Evolutionary conservation across 768 basidiomycete genomes (phyloP).

Genomic region (Clathrus columnatus): DNA sequence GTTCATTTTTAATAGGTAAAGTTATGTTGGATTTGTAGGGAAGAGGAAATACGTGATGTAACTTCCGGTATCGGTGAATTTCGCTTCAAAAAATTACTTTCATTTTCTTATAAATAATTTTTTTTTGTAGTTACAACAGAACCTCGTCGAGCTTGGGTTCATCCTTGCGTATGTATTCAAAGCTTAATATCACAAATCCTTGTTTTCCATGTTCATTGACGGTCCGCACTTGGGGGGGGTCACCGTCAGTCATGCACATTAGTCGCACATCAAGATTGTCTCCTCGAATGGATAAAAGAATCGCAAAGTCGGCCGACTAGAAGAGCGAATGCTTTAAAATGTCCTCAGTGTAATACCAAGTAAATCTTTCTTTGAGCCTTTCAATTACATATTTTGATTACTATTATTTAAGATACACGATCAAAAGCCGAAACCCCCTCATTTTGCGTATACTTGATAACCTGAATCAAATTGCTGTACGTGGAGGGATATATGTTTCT

Average conservation of each 20-base stretch:
- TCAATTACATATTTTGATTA: not conserved
- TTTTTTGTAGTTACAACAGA: conserved; percentile 24
- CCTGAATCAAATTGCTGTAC: conserved; percentile 42
- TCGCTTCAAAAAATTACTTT: not conserved
- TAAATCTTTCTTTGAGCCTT: conserved; percentile 26
- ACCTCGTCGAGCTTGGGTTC: conserved; percentile 56
- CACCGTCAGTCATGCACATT: conserved; percentile 45
- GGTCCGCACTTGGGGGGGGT: not conserved
- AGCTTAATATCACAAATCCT: too few species aligned
- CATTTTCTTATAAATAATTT: not conserved
- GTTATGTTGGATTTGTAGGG: conserved; percentile 73
- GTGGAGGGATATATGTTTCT: conserved; percentile 44
- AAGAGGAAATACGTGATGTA: conserved; percentile 54
- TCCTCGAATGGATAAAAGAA: conserved; percentile 71
- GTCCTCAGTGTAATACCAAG: conserved; percentile 62
- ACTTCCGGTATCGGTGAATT: conserved; percentile 19
- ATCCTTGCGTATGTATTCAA: conserved; percentile 52
- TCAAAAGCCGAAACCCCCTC: conserved; percentile 55
- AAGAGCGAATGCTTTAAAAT: conserved; percentile 58
- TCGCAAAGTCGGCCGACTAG: conserved; percentile 50
- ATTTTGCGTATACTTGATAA: conserved; percentile 41
- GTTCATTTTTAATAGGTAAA: conserved; percentile 41
- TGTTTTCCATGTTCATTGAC: too few species aligned
- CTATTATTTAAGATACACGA: conserved; percentile 23
- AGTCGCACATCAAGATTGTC: conserved; percentile 70